These are phyloP conservation scores for Amanita fuliginea DNA, from an alignment of 768 basidiomycete genomes.

Conservation along the genomic window DNA sequence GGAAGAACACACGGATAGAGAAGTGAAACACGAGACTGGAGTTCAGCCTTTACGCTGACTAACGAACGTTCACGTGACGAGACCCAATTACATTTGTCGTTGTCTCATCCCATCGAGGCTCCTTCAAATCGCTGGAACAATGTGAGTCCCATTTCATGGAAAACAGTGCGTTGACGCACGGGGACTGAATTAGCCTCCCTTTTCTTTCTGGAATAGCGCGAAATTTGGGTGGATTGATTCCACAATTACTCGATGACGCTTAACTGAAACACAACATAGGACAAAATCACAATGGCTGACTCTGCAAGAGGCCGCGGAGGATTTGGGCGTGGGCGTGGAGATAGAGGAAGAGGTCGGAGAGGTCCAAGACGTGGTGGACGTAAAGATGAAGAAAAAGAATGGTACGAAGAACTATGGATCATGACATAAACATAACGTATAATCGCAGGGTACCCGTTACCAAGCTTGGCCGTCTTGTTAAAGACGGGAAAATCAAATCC, in stretches of 20 bases:
- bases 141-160: conserved; percentile 1
- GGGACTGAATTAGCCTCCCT: background rate
- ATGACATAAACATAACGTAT: conserved; percentile 1
- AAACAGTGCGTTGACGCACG: background rate
- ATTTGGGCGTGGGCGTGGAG: conserved; percentile 87
- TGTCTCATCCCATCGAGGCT: background rate
- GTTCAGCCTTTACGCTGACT: background rate
- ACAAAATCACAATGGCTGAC: conserved; percentile 60
- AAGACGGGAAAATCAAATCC: conserved; percentile 99
- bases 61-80: background rate
- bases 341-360: conserved; percentile 79
- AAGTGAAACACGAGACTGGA: background rate
- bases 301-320: conserved; percentile 58
- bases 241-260: conserved; percentile 27
- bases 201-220: conserved; percentile 7
- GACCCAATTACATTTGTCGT: background rate
- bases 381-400: conserved; percentile 99
- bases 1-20: background rate
- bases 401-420: conserved; percentile 41
- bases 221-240: conserved; percentile 40
- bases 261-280: background rate
- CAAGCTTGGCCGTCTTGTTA: conserved; percentile 97
- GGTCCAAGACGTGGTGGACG: conserved; percentile 92
- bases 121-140: background rate
- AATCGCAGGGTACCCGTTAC: conserved; percentile 86